A percentile compares a stretch with the other conserved stretches of the same genome.
phyloP scores from a whole-genome alignment of 2,329 filamentous ascomycete species.

The Pseudogymnoascus sp. region DNA sequence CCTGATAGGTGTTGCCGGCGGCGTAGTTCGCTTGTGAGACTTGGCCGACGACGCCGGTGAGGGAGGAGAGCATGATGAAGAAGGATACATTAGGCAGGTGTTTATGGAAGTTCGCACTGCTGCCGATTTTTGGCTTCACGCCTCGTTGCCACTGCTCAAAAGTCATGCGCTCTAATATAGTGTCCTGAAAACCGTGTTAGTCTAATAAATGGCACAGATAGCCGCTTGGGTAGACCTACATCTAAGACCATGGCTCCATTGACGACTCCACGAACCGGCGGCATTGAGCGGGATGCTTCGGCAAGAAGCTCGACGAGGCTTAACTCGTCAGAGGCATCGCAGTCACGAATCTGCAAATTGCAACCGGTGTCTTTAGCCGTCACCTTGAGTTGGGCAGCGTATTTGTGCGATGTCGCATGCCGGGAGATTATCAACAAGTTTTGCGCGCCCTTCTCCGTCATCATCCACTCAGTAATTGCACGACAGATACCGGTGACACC shows the following conservation, averaged over 20 bases:
- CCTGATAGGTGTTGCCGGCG: conserved; percentile 11
- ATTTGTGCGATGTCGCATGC: not conserved
- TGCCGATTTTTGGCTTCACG: conserved; percentile 13
- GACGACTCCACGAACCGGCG: conserved; percentile 16
- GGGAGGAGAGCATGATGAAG: conserved; percentile 1
- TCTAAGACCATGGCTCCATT: conserved; percentile 26
- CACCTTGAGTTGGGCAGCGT: not conserved
- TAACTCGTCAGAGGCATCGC: not conserved
- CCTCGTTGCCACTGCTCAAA: conserved; percentile 11
- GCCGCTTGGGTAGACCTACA: not conserved
- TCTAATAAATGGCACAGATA: not conserved
- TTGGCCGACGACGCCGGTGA: not conserved
- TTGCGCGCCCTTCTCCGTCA: not conserved
- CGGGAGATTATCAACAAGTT: not conserved
- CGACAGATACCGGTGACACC: conserved; percentile 21
- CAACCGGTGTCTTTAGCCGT: not conserved
- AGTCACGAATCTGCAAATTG: not conserved
- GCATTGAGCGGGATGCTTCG: not conserved
- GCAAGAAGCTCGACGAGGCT: not conserved
- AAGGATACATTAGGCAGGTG: not conserved
- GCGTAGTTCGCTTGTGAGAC: conserved; percentile 12
- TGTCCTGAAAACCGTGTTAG: not conserved
- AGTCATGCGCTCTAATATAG: not conserved
- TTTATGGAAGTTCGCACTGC: conserved; percentile 13
- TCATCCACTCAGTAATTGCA: not conserved